A percentile compares a stretch with the other conserved stretches of the same genome.
Evolutionary conservation across 225 moss, liverwort and hornwort genomes (phyloP).

Genomic region (Marchantia paleacea): DNA sequence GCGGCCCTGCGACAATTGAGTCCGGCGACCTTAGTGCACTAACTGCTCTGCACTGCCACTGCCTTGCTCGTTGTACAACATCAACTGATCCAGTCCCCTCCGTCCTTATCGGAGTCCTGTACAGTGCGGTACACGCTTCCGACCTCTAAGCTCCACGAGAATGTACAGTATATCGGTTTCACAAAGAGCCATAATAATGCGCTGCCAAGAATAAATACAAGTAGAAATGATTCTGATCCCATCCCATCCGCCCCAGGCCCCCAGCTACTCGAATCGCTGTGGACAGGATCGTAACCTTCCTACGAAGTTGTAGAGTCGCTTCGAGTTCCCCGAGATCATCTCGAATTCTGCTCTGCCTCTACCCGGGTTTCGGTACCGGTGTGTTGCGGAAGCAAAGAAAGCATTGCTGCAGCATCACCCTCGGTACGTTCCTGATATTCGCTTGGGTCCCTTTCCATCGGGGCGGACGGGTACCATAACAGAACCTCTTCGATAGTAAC

Average conservation of each 20-base stretch:
- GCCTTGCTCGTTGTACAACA: not conserved
- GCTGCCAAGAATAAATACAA: not conserved
- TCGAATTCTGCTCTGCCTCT: not conserved
- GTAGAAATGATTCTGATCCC: not conserved
- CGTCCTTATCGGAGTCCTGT: not conserved
- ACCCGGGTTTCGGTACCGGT: not conserved
- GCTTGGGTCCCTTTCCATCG: no score
- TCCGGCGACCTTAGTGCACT: not conserved
- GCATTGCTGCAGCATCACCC: not conserved
- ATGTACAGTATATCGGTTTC: slow-evolving; percentile 1
- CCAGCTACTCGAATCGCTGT: not conserved
- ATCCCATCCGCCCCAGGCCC: no score
- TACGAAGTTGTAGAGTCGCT: slow-evolving; percentile 1
- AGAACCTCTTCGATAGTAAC: no score
- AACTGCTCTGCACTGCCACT: not conserved
- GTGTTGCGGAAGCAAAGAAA: not conserved
- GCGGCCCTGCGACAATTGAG: not conserved
- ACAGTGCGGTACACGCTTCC: not conserved
- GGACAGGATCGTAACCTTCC: not conserved
- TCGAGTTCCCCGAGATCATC: not conserved
- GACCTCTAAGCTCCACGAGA: not conserved
- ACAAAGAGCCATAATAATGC: not conserved
- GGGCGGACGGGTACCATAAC: no score
- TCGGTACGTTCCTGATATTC: no score
- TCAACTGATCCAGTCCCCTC: not conserved